phyloP scores from a whole-genome alignment of 176 grass and related monocot species.

The Phragmites australis region DNA sequence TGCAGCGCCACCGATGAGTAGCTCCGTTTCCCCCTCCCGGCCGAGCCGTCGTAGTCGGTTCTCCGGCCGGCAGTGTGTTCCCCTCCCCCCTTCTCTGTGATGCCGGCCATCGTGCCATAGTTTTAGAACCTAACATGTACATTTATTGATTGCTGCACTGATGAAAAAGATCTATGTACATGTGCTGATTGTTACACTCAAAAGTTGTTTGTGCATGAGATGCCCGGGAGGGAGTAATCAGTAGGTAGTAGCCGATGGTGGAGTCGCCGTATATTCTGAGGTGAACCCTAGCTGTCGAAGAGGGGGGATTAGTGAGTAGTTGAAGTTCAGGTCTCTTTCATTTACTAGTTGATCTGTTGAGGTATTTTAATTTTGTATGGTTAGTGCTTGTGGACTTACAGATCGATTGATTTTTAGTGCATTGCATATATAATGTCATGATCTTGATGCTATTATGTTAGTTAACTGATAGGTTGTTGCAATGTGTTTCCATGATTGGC shows the following conservation, averaged over 20 bases:
- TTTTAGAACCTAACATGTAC: too few species aligned
- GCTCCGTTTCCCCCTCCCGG: too few species aligned
- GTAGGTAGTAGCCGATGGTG: not conserved
- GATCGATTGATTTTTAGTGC: not conserved
- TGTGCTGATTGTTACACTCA: too few species aligned
- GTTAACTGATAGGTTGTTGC: not conserved
- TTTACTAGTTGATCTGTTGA: not conserved
- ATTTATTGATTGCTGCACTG: too few species aligned
- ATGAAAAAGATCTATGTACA: too few species aligned
- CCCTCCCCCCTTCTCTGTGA: too few species aligned
- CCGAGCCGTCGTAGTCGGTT: too few species aligned
- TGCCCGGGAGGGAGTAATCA: not conserved
- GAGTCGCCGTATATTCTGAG: not conserved
- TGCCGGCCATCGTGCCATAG: too few species aligned
- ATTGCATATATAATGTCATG: not conserved
- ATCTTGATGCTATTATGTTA: not conserved
- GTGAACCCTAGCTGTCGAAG: constrained; percentile 17
- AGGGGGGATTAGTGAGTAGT: not conserved
- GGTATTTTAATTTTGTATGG: not conserved
- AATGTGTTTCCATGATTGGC: not conserved
- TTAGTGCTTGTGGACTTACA: not conserved
- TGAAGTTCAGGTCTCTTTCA: not conserved
- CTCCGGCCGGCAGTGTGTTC: too few species aligned
- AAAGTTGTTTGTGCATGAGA: too few species aligned
- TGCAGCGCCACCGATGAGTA: too few species aligned